Evolutionary conservation across 345 rosid species (phyloP).

Genomic region (Carallia pectinifolia): DNA sequence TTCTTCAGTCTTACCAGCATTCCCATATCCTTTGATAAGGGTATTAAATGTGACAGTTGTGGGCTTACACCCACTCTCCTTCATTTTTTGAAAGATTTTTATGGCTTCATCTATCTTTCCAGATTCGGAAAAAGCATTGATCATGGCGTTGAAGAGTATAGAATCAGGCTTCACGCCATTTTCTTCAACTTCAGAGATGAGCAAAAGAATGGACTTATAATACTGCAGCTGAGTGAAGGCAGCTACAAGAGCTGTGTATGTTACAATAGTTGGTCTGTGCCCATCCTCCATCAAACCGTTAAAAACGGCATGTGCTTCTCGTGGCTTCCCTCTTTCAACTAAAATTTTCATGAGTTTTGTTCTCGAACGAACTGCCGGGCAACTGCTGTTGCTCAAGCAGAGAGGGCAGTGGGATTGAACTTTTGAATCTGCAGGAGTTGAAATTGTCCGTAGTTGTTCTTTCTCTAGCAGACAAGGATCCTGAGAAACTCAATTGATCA

Average conservation of each 20-base stretch:
- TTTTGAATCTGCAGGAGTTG: constrained; percentile 23
- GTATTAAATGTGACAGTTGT: constrained; percentile 80
- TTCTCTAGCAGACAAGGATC: constrained; percentile 30
- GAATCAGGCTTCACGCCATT: constrained; percentile 76
- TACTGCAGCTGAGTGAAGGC: constrained; percentile 65
- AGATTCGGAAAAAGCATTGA: constrained; percentile 84
- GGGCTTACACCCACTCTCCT: constrained; percentile 72
- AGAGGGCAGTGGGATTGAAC: constrained; percentile 45
- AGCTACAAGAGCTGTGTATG: constrained; percentile 76
- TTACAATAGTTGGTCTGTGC: constrained; percentile 76
- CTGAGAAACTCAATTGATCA: constrained; percentile 30
- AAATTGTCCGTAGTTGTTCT: constrained; percentile 35
- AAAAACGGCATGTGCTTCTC: constrained; percentile 68
- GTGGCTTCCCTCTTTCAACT: constrained; percentile 71
- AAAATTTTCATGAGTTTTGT: constrained; percentile 79
- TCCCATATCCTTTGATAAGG: constrained; percentile 85
- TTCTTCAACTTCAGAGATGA: constrained; percentile 66
- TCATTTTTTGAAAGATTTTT: constrained; percentile 77
- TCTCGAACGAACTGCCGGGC: constrained; percentile 73
- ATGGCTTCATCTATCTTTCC: constrained; percentile 76
- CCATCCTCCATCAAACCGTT: constrained; percentile 66
- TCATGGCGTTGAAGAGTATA: constrained; percentile 85
- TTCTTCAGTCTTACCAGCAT: constrained; percentile 68
- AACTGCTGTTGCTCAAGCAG: constrained; percentile 60
- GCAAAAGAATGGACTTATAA: constrained; percentile 57